Evolutionary conservation across 805 yeast genomes (phyloP).

Genomic region (Metschnikowia lunata): DNA sequence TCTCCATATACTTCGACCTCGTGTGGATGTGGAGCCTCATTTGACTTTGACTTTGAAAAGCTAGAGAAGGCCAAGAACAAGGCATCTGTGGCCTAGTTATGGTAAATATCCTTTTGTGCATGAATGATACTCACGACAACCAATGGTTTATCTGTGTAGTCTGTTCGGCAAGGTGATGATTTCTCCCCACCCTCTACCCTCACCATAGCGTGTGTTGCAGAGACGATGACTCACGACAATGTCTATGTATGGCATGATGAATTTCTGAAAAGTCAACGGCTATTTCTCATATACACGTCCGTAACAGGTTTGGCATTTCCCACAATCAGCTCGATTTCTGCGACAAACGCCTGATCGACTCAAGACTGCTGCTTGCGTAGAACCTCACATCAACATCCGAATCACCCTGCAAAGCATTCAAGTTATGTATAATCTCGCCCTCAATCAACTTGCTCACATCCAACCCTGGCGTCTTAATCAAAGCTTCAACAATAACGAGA

Average conservation of each 20-base stretch:
- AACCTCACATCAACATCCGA: constrained; percentile 85
- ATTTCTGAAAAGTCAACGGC: no score
- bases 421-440: constrained; percentile 55
- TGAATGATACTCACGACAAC: constrained; percentile 8
- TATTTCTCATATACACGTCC: no score
- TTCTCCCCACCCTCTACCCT: no score
- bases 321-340: background rate
- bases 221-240: no score
- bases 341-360: constrained; percentile 20
- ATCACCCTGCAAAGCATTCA: constrained; percentile 65
- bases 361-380: constrained; percentile 66
- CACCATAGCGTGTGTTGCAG: no score
- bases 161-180: no score
- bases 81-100: background rate
- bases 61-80: constrained; percentile 22
- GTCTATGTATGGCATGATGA: no score
- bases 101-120: background rate
- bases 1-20: constrained; percentile 73
- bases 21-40: constrained; percentile 46
- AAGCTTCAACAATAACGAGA: constrained; percentile 52
- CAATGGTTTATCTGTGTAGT: no score
- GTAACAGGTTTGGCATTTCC: no score
- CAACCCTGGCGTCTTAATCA: constrained; percentile 25
- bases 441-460: constrained; percentile 24
- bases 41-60: constrained; percentile 46